Evolutionary conservation across 306 rosid species (phyloP).

Genomic region (Citrullus amarus): DNA sequence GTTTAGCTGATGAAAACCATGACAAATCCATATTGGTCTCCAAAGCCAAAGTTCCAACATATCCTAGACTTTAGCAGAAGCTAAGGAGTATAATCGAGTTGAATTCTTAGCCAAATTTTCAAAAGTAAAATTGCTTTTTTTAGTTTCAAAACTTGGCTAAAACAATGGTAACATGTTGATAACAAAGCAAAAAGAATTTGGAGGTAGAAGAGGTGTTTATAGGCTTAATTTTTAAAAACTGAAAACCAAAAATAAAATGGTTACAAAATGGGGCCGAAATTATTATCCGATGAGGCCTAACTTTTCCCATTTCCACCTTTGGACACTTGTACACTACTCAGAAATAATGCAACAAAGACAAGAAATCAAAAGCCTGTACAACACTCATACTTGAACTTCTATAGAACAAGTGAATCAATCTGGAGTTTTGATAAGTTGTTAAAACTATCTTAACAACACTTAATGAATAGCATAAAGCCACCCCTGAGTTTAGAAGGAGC

Average conservation of each 20-base stretch:
- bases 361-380: slow-evolving; percentile 1
- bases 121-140: too few relatives aligned
- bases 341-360: not conserved
- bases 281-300: not conserved
- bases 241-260: not conserved
- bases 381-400: not conserved
- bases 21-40: not conserved
- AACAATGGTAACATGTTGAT: too few relatives aligned
- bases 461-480: not conserved
- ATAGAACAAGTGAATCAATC: not conserved
- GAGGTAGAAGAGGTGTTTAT: too few relatives aligned
- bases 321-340: too few relatives aligned
- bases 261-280: not conserved
- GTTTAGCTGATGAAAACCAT: not conserved
- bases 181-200: too few relatives aligned
- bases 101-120: not conserved
- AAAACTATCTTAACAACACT: not conserved
- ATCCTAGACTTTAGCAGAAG: not conserved
- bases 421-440: not conserved
- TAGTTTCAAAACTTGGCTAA: not conserved
- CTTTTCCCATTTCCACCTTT: not conserved
- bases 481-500: not conserved
- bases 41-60: not conserved
- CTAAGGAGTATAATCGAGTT: not conserved
- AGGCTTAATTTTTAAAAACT: too few relatives aligned